A percentile compares a stretch with the other conserved stretches of the same genome.
These are phyloP conservation scores for Leccinum olivaceopallidum DNA, from an alignment of 768 basidiomycete genomes.

Conservation along the genomic window DNA sequence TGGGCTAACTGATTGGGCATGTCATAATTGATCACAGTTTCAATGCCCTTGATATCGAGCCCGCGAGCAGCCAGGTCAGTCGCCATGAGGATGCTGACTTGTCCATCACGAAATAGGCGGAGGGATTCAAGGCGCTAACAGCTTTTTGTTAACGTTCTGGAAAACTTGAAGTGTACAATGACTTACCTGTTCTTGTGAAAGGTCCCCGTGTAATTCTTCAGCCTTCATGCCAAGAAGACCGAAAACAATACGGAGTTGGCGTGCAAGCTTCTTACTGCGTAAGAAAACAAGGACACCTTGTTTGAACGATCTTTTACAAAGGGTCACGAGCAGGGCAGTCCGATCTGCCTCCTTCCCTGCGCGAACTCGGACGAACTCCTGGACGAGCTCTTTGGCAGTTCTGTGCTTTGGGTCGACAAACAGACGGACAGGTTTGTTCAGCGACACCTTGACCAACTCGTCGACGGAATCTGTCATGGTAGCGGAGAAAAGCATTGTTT, in stretches of 20 bases:
- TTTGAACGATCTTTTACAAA: conserved; percentile 89
- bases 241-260: conserved; percentile 95
- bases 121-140: conserved; percentile 81
- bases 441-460: conserved; percentile 87
- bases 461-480: conserved; percentile 99
- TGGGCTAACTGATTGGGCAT: conserved; percentile 93
- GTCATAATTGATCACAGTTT: conserved; percentile 98
- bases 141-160: conserved; percentile 5
- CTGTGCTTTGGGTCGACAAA: conserved; percentile 94
- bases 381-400: conserved; percentile 82
- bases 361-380: conserved; percentile 94
- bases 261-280: conserved; percentile 94
- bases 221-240: conserved; percentile 85
- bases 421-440: conserved; percentile 90
- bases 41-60: conserved; percentile 95
- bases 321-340: conserved; percentile 69
- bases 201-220: conserved; percentile 92
- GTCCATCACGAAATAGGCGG: conserved; percentile 82
- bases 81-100: conserved; percentile 91
- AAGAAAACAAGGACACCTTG: conserved; percentile 88
- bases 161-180: not conserved
- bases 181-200: conserved; percentile 91
- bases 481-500: conserved; percentile 98
- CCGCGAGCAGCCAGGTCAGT: conserved; percentile 96
- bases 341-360: conserved; percentile 77